Conservation (phyloP, 768 basidiomycete genomes). For the Agaricus blazei region DNA sequence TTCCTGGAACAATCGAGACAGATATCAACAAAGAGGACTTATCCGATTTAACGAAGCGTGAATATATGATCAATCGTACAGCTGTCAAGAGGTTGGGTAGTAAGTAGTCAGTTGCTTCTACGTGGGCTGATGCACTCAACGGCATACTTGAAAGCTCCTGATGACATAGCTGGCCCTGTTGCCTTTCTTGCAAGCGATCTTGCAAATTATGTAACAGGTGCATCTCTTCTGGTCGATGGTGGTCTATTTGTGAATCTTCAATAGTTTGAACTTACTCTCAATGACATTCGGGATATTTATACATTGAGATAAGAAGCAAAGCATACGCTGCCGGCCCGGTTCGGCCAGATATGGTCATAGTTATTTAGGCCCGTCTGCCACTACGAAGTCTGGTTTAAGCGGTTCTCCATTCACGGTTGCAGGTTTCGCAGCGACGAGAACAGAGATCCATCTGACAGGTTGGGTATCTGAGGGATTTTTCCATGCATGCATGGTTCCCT, state of each 20-base stretch:
- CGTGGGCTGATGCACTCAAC: neutral
- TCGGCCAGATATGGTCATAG: neutral
- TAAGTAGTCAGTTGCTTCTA: conserved; percentile 20
- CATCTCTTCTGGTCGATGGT: conserved; percentile 64
- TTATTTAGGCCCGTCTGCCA: neutral
- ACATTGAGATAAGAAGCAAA: neutral
- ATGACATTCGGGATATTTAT: neutral
- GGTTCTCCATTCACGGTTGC: conserved; percentile 39
- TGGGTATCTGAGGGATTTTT: conserved; percentile 41
- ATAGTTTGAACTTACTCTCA: conserved; percentile 18
- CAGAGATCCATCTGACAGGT: conserved; percentile 49
- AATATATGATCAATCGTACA: conserved; percentile 60
- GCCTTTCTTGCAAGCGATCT: conserved; percentile 72
- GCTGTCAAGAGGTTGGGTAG: conserved; percentile 63
- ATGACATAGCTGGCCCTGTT: conserved; percentile 70
- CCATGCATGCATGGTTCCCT: conserved; percentile 60
- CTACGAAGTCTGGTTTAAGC: conserved; percentile 27
- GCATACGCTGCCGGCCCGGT: conserved; percentile 2
- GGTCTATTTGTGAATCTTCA: conserved; percentile 74
- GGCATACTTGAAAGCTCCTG: conserved; percentile 36
- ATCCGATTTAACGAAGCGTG: conserved; percentile 49
- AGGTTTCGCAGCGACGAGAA: conserved; percentile 52
- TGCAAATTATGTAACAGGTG: conserved; percentile 65
- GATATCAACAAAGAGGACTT: conserved; percentile 78
- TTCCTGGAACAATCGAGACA: conserved; percentile 77